Conservation (phyloP, 2,329 filamentous ascomycete genomes). For the Aspergillus tanneri region DNA sequence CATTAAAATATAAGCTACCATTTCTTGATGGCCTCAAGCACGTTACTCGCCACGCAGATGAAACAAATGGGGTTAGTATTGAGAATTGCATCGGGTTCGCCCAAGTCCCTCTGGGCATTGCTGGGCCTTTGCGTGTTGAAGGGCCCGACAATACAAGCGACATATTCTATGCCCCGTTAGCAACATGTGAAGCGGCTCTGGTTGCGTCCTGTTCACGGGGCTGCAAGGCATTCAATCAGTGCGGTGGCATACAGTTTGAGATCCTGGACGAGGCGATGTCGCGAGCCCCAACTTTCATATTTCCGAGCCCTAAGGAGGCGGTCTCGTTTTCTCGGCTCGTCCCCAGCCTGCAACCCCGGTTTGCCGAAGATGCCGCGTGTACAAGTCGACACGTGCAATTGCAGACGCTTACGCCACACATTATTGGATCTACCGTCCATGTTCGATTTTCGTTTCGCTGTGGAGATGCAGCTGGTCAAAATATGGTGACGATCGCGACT, state of each 20-base stretch:
- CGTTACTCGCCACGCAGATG: constrained; percentile 1
- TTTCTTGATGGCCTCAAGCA: neutral
- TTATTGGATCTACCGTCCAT: constrained; percentile 25
- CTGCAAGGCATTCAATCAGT: constrained; percentile 27
- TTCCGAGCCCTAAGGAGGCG: constrained; percentile 20
- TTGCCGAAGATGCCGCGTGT: constrained; percentile 1
- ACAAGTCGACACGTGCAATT: constrained; percentile 9
- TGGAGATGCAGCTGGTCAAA: constrained; percentile 32
- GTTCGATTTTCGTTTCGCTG: constrained; percentile 25
- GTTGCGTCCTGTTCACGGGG: constrained; percentile 33
- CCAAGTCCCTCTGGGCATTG: constrained; percentile 8
- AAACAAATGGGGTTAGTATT: constrained; percentile 2
- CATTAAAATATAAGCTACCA: too few relatives aligned
- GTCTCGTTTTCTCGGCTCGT: constrained; percentile 13
- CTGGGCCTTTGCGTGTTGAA: constrained; percentile 5
- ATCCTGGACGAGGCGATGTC: constrained; percentile 23
- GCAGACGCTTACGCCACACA: constrained; percentile 16
- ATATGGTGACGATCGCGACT: constrained; percentile 33
- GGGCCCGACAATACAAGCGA: neutral
- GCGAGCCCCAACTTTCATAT: constrained; percentile 26
- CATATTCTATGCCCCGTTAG: constrained; percentile 28
- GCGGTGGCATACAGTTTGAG: constrained; percentile 18
- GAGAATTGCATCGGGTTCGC: constrained; percentile 13
- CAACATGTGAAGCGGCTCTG: constrained; percentile 29
- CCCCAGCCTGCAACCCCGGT: neutral